Base-by-base conservation (phyloP, 306 rosid species). In the Canavalia gladiata region DNA sequence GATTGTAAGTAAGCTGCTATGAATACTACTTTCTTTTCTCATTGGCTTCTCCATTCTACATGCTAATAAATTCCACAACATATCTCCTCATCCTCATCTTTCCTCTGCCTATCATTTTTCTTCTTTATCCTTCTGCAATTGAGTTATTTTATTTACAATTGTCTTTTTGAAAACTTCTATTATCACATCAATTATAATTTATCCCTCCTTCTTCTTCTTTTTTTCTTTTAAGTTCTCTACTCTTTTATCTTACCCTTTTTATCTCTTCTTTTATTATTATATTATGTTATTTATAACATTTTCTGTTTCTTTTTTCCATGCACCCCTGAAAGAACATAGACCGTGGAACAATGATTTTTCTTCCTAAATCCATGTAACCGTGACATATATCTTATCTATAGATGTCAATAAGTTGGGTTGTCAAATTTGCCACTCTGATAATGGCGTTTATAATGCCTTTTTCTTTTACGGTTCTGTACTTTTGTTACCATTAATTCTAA, bases 1-100 rank as follows among this genome's bases (percentile, higher is more conserved):
- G 45, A 80, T 42, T 43, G 77, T 52, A 42, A 82, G 37, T 47
- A 37, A 49, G 30, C 31, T 56, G 25, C 57, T 56, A 42, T 52
- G 49, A 52, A 45, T 63, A 25, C 8, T 35, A 28, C 7, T 7
- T 45, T 75, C 5, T 50, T 35, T 68, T 42, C 42, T 5, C 54
- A 43, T 25, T 25, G 46, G 60, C 43, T 11, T 56, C 76, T 28
- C 31, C 66, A 25, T 56, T 81, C 74, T 30, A 57, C 43, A 52
- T 6, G 56, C 49, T 37, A 60, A 25, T 30, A 30, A 71, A 37
- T 49, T 25, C 34, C 34, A 18, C 34, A 49, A 58, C 42, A 1
- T 18, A 63, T 28, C 67, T 59, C 25, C 56, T 11, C 8, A 39
- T 71, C 18, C 45, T 28, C 42, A 28, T 41, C 4, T 55, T 54